Base-by-base conservation (phyloP, 1,284 basidiomycete species). In the Ustilago nuda region DNA sequence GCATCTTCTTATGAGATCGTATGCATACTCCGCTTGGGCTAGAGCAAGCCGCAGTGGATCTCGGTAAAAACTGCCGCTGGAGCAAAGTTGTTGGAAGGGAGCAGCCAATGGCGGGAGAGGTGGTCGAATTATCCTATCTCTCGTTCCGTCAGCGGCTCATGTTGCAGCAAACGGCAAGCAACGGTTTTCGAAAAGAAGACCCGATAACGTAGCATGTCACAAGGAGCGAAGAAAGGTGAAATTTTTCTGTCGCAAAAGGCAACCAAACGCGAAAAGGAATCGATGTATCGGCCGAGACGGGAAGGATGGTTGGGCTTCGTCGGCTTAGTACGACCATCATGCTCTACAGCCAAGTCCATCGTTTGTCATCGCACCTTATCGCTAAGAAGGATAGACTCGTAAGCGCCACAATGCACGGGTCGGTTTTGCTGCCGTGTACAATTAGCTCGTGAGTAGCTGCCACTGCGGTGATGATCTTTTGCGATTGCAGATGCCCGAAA, bases 41-140 rank as follows among this genome's bases (percentile, higher is more conserved):
- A 12, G 39, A 41, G 15, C 39, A 41, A 41, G 39, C 39, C 32
- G 48, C 23, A 30, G 48, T 3, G 4, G 27, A 7, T 0, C 23
- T 46, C 41, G 55, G 55, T 8, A 23, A 45, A 35, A 46, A 45
- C 55, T 39, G 55, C 27, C 41, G 30, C 33, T 7, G 19, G 27
- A 12, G 35, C 11, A n/a, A 33, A 55, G 4, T 11, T 17, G 2
- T 8, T 27, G 12, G 7, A 23, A 55, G 41, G 39, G 19, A 19
- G 15, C n/a, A 48, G 32, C 56, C 56, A 57, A 57, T 57, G 45
- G 45, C 23, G 27, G 37, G 15, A 36, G 27, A 35, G 43, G 32
- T 43, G n/a, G 9, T 32, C 30, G 48, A 50, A 48, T 32, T 35
- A 48, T 57, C 41, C 55, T 56, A 56, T 46, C 55, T 56, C 53